phyloP scores from a whole-genome alignment of 2,329 filamentous ascomycete species.

The Colletotrichum godetiae region DNA sequence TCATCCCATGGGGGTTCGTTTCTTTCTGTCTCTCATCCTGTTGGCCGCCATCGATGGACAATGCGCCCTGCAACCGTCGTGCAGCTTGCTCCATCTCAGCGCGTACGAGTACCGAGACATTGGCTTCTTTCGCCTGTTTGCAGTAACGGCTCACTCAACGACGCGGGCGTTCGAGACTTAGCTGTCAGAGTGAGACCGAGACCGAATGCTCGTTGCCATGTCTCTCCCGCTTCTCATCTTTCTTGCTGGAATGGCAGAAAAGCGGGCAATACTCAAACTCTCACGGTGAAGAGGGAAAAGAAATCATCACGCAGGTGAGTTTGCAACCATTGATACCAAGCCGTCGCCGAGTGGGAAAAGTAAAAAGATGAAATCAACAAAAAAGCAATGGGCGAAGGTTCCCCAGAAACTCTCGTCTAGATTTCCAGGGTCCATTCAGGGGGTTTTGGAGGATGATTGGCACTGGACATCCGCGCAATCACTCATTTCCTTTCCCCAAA shows the following conservation, averaged over 20 bases:
- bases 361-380: not conserved
- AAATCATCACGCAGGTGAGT: not conserved
- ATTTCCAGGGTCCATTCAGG: not conserved
- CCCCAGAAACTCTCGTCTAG: not conserved
- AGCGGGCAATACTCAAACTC: not conserved
- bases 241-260: too few species aligned
- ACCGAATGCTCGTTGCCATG: not conserved
- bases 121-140: not conserved
- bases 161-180: not conserved
- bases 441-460: not conserved
- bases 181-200: not conserved
- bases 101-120: conserved; percentile 8
- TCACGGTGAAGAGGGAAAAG: not conserved
- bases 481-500: not conserved
- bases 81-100: not conserved
- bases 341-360: not conserved
- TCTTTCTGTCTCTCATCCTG: not conserved
- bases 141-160: not conserved
- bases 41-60: not conserved
- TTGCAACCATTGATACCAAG: not conserved
- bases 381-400: not conserved
- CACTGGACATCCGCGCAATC: not conserved
- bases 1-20: not conserved
- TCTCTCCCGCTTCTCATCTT: not conserved
- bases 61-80: not conserved